These are phyloP conservation scores for Ceratocystis albifundus DNA, from an alignment of 2,329 filamentous ascomycete species.

Conservation along the genomic window DNA sequence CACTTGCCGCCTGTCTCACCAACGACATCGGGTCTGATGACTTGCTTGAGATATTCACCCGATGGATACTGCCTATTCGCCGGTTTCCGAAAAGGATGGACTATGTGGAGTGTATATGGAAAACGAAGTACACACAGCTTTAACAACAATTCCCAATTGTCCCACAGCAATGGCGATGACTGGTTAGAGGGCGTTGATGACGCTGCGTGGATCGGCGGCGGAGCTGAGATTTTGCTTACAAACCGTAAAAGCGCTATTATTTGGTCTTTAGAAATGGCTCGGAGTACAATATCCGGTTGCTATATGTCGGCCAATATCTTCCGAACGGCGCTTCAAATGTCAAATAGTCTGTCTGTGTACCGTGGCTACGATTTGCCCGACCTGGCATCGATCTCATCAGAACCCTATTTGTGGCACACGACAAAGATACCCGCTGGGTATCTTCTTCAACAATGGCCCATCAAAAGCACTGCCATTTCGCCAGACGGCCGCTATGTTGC, in stretches of 20 bases:
- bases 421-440: constrained; percentile 76
- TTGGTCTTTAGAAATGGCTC: constrained; percentile 83
- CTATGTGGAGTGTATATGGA: constrained; percentile 94
- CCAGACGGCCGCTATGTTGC: constrained; percentile 88
- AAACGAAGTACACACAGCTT: constrained; percentile 83
- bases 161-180: constrained; percentile 57
- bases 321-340: constrained; percentile 77
- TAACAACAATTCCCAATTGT: constrained; percentile 51
- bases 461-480: constrained; percentile 75
- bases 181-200: constrained; percentile 73
- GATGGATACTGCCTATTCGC: constrained; percentile 95
- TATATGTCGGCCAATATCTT: constrained; percentile 87
- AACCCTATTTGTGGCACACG: constrained; percentile 90
- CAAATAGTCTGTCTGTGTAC: constrained; percentile 81
- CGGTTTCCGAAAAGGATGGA: constrained; percentile 86
- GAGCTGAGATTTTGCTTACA: constrained; percentile 71
- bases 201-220: constrained; percentile 77
- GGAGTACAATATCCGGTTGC: constrained; percentile 84
- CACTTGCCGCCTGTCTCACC: constrained; percentile 58
- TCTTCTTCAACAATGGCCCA: constrained; percentile 85
- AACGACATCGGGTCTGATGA: constrained; percentile 57
- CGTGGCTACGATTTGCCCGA: constrained; percentile 85
- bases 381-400: constrained; percentile 79
- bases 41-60: constrained; percentile 72
- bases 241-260: constrained; percentile 61